phyloP scores from a whole-genome alignment of 345 rosid species.

The Populus simonii region DNA sequence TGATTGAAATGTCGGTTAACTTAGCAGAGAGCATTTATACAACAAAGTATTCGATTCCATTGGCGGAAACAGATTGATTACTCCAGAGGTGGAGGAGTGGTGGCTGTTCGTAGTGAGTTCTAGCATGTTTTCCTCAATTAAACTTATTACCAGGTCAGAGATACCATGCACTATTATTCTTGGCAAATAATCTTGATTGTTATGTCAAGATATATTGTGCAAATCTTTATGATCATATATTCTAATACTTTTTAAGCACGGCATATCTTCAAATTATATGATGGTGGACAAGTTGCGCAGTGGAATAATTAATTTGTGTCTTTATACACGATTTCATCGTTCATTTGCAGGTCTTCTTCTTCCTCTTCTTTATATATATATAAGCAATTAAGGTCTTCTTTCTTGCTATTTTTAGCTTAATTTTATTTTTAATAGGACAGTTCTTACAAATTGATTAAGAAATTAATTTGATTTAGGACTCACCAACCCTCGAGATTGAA shows the following conservation, averaged over 20 bases:
- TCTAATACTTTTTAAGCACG: not conserved
- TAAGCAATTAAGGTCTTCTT: too few species aligned
- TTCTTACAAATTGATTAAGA: too few species aligned
- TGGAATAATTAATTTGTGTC: not conserved
- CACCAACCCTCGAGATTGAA: too few species aligned
- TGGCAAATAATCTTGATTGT: not conserved
- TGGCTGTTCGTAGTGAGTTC: not conserved
- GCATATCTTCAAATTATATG: not conserved
- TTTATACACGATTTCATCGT: not conserved
- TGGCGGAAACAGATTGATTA: not conserved
- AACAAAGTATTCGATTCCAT: not conserved
- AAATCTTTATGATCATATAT: not conserved
- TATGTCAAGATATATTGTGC: not conserved
- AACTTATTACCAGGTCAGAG: not conserved
- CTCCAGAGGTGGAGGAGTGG: not conserved
- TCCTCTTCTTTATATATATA: too few species aligned
- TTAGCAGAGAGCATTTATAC: too few species aligned
- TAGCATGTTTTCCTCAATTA: not conserved
- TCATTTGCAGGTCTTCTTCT: not conserved
- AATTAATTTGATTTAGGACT: too few species aligned
- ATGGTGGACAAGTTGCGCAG: not conserved
- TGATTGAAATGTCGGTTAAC: too few species aligned
- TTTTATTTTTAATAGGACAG: too few species aligned
- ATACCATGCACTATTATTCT: not conserved
- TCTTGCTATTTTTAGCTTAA: too few species aligned